Evolutionary conservation across 192 early-diverging fungal genomes (phyloP).

Genomic region (Podochytrium sp.): DNA sequence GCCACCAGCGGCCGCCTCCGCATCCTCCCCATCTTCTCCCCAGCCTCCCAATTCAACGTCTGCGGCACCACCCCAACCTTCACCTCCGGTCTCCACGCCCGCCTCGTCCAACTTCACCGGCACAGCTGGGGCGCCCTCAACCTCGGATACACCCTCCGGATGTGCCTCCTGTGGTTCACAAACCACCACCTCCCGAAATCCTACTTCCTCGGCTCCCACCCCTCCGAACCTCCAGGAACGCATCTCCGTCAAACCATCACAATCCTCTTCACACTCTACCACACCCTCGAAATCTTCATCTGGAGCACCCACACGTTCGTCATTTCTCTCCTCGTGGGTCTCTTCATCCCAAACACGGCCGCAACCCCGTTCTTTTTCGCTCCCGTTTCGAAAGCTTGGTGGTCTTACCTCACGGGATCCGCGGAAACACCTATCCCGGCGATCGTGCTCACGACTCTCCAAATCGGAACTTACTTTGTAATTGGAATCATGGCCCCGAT

Average conservation of each 20-base stretch:
- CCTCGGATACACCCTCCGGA: background rate
- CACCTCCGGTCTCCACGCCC: conserved; percentile 30
- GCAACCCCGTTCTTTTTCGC: conserved; percentile 9
- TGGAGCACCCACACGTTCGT: conserved; percentile 9
- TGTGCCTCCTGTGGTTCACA: background rate
- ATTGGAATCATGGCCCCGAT: background rate
- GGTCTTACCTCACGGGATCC: background rate
- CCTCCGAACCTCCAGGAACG: background rate
- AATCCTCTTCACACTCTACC: background rate
- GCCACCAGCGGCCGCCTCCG: conserved; percentile 56
- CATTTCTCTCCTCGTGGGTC: background rate
- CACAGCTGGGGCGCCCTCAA: conserved; percentile 24
- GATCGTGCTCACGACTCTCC: background rate
- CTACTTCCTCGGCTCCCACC: background rate
- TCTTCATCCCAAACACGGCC: conserved; percentile 1
- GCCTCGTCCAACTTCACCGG: conserved; percentile 4
- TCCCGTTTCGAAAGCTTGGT: background rate
- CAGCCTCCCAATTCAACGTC: conserved; percentile 54
- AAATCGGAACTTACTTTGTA: background rate
- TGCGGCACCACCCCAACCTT: conserved; percentile 20
- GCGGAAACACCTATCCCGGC: background rate
- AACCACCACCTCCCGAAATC: background rate
- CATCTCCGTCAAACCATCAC: background rate
- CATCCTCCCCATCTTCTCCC: conserved; percentile 58
- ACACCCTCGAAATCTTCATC: conserved; percentile 2